phyloP scores from a whole-genome alignment of 805 yeast genomes.

The Starmera dryadoides region DNA sequence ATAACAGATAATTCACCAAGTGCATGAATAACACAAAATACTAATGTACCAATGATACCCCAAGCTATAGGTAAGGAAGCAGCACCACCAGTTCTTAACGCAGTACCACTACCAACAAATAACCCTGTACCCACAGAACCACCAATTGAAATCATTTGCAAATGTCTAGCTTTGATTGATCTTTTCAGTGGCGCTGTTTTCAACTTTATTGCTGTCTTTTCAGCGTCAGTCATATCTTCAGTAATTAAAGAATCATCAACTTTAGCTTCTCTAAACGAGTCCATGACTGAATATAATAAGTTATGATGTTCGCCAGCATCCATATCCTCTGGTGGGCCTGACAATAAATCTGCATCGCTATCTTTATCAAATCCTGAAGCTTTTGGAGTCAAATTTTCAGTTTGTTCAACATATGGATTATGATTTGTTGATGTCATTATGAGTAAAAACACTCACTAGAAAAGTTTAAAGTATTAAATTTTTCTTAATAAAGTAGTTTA shows the following conservation, averaged over 20 bases:
- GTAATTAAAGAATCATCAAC: conserved; percentile 19
- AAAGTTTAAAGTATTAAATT: no score
- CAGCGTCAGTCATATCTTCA: conserved; percentile 25
- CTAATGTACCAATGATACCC: conserved; percentile 46
- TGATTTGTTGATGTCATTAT: no score
- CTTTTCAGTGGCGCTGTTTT: conserved; percentile 50
- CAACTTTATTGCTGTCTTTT: conserved; percentile 29
- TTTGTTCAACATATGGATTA: no score
- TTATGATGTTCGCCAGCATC: background rate
- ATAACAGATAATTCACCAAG: conserved; percentile 54
- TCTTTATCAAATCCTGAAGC: background rate
- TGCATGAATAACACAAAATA: conserved; percentile 53
- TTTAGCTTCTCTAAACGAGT: conserved; percentile 1
- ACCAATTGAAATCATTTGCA: conserved; percentile 39
- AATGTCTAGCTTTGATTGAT: conserved; percentile 43
- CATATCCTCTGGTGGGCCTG: background rate
- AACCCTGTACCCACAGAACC: conserved; percentile 37
- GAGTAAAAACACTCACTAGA: no score
- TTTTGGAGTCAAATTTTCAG: no score
- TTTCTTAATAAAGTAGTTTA: no score
- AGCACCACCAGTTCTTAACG: conserved; percentile 51
- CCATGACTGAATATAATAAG: background rate
- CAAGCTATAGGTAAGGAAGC: conserved; percentile 49
- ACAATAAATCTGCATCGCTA: background rate
- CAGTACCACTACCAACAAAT: conserved; percentile 53